A percentile compares a stretch with the other conserved stretches of the same genome.
These are phyloP conservation scores for Colletotrichum musae DNA, from an alignment of 2,329 filamentous ascomycete genomes.

Conservation along the genomic window DNA sequence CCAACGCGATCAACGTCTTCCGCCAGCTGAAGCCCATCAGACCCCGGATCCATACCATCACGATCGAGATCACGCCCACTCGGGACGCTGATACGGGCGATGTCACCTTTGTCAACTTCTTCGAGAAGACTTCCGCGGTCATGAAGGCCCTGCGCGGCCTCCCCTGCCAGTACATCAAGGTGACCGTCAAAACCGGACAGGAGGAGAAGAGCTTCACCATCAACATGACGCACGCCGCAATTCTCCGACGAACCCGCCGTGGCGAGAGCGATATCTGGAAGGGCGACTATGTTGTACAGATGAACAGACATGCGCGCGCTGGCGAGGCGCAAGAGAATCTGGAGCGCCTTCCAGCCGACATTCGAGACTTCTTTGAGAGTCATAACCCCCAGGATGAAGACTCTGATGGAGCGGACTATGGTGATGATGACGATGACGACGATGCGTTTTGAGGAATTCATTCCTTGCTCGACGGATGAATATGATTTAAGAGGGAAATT, in stretches of 20 bases:
- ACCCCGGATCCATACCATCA: conserved; percentile 56
- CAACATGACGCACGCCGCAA: conserved; percentile 35
- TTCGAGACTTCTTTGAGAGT: conserved; percentile 29
- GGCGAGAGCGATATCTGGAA: conserved; percentile 42
- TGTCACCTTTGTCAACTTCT: conserved; percentile 56
- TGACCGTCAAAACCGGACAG: conserved; percentile 51
- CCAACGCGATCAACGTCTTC: conserved; percentile 56
- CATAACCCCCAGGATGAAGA: neutral
- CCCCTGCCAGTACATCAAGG: conserved; percentile 52
- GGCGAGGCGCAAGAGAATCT: conserved; percentile 36
- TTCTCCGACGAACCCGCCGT: conserved; percentile 25
- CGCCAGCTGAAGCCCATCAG: conserved; percentile 40
- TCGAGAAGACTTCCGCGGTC: conserved; percentile 48
- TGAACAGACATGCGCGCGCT: conserved; percentile 32
- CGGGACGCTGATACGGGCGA: conserved; percentile 24
- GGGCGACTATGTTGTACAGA: conserved; percentile 41
- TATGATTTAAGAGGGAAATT: neutral
- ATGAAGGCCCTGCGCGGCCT: conserved; percentile 50
- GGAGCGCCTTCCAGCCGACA: conserved; percentile 25
- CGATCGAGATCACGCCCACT: conserved; percentile 56
- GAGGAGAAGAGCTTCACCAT: conserved; percentile 20
- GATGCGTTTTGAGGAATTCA: neutral
- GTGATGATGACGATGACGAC: neutral
- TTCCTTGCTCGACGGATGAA: neutral
- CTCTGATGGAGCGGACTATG: neutral